A percentile compares a stretch with the other conserved stretches of the same genome.
Evolutionary conservation across 2,329 filamentous ascomycete species (phyloP).

Genomic region (Ilyonectria robusta): DNA sequence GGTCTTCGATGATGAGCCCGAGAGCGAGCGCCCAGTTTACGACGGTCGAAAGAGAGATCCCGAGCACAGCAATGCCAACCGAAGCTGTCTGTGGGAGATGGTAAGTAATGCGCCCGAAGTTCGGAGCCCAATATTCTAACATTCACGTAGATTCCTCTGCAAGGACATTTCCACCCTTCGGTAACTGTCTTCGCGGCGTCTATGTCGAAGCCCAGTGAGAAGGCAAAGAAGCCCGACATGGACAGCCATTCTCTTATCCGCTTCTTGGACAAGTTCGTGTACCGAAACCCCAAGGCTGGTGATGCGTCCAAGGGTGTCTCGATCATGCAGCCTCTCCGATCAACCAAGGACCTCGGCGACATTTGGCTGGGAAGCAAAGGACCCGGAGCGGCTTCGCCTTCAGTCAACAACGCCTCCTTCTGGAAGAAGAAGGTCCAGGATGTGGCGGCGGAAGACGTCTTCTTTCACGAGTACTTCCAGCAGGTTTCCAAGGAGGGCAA

Average conservation of each 20-base stretch:
- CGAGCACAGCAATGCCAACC: conserved; percentile 92
- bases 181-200: conserved; percentile 86
- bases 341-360: conserved; percentile 66
- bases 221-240: conserved; percentile 90
- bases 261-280: conserved; percentile 99
- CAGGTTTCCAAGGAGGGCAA: conserved; percentile 76
- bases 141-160: conserved; percentile 51
- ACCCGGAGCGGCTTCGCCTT: conserved; percentile 52
- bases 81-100: conserved; percentile 93
- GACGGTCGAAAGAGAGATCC: conserved; percentile 94
- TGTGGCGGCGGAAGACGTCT: conserved; percentile 91
- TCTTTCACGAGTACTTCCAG: conserved; percentile 98
- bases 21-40: conserved; percentile 66
- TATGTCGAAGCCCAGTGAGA: conserved; percentile 77
- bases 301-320: conserved; percentile 81
- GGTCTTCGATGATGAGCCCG: conserved; percentile 72
- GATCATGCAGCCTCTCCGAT: conserved; percentile 93
- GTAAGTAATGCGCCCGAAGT: conserved; percentile 59
- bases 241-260: conserved; percentile 92
- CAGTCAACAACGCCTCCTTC: conserved; percentile 89
- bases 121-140: conserved; percentile 38
- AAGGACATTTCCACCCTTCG: conserved; percentile 90
- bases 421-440: conserved; percentile 93
- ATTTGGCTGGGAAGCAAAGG: conserved; percentile 69
- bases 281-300: conserved; percentile 87